Evolutionary conservation across 2,329 filamentous ascomycete genomes (phyloP), one percentile per base, ranked within the genome.

Genomic region (Monosporascus cannonballus): DNA sequence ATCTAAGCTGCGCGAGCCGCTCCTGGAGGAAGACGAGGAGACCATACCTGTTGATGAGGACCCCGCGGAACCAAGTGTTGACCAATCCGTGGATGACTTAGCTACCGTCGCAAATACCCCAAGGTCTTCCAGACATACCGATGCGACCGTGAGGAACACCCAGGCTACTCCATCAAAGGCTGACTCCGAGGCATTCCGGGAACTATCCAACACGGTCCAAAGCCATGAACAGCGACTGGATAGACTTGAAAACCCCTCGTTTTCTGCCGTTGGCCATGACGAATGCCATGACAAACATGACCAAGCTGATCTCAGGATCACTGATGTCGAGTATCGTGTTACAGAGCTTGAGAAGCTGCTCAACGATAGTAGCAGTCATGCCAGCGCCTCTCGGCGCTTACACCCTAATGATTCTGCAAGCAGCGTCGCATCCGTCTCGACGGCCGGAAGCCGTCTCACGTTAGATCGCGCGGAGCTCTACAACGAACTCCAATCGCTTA

Each of bases 201-300:
- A 76, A 46, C 58, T 83, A 7, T 71, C 75, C 4, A 74, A 79
- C 44, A 74, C 76, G n/a, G 75, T 86, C 54, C 73, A 79, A 53
- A 76, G 78, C 18, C 80, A 90, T 54, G 82, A 83, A 38, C 76
- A 80, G 50, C 83, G 89, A 2, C 67, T 93, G 14, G 85, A 89
- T 48, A 73, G 76, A 51, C 74, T 92, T 6, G 89, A 93, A 68
- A 88, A 79, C 49, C 74, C 80, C 1, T 90, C 86, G 0, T 89
- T 90, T 61, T 82, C 83, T 24, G 76, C 81, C 44, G 75, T 78
- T 18, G 78, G 79, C n/a, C 79, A 87, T 47, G 87, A 90, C 22
- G 85, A 88, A 38, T 81, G 88, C 48, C 74, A 84, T 18, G 85
- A 89, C 20, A 83, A 79, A 51, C 78, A 88, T 60, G 87, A 90